phyloP scores from a whole-genome alignment of 352 stramenopile species.

The Phytophthora fragariaefolia region DNA sequence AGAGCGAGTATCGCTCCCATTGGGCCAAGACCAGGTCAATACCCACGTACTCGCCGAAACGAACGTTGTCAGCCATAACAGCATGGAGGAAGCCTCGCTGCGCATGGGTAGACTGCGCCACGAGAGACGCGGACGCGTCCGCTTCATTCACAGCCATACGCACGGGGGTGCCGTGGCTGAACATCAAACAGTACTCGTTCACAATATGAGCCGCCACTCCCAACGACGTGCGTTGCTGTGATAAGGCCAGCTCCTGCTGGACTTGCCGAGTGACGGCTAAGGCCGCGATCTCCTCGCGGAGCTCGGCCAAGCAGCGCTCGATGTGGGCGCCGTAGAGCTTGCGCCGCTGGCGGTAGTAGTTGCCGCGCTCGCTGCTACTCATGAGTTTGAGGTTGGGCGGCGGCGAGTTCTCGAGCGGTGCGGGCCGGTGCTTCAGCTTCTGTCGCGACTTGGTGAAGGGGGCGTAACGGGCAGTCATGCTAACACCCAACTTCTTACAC shows the following conservation, averaged over 20 bases:
- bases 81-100: slow-evolving; percentile 45
- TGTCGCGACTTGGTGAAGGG: background rate
- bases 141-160: slow-evolving; percentile 35
- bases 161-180: slow-evolving; percentile 48
- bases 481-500: background rate
- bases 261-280: slow-evolving; percentile 34
- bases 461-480: background rate
- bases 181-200: slow-evolving; percentile 51
- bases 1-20: slow-evolving; percentile 56
- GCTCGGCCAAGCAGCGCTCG: slow-evolving; percentile 36
- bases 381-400: slow-evolving; percentile 46
- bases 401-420: slow-evolving; percentile 10
- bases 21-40: slow-evolving; percentile 46
- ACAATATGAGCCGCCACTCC: slow-evolving; percentile 35
- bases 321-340: slow-evolving; percentile 53
- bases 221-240: slow-evolving; percentile 16
- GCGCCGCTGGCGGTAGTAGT: slow-evolving; percentile 54
- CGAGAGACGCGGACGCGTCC: slow-evolving; percentile 6
- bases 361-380: slow-evolving; percentile 63
- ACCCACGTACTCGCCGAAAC: slow-evolving; percentile 46
- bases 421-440: slow-evolving; percentile 2
- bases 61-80: slow-evolving; percentile 39
- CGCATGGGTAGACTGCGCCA: slow-evolving; percentile 16
- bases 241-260: slow-evolving; percentile 29
- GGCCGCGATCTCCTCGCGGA: slow-evolving; percentile 51